Evolutionary conservation across 306 rosid genomes (phyloP).

Genomic region (Albizia julibrissin): DNA sequence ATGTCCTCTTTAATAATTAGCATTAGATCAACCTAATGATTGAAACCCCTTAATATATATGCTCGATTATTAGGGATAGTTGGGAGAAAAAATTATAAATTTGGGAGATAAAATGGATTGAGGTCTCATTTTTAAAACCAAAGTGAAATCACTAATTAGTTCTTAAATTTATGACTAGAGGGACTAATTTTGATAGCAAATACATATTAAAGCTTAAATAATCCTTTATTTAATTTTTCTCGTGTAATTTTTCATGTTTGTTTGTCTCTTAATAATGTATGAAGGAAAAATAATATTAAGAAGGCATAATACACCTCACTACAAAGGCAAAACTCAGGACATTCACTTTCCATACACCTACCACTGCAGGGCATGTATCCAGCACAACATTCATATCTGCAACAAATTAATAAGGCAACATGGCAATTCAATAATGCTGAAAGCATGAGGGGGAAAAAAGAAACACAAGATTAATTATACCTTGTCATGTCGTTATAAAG

Average conservation of each 20-base stretch:
- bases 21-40: too few species aligned
- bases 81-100: too few species aligned
- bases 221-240: too few species aligned
- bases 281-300: neutral
- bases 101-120: too few species aligned
- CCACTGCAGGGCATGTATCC: slow-evolving; percentile 92
- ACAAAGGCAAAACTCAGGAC: slow-evolving; percentile 86
- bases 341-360: slow-evolving; percentile 54
- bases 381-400: slow-evolving; percentile 87
- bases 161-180: too few species aligned
- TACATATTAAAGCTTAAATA: too few species aligned
- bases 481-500: slow-evolving; percentile 87
- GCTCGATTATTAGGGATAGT: too few species aligned
- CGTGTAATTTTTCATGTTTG: neutral
- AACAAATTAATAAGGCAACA: neutral
- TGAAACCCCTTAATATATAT: too few species aligned
- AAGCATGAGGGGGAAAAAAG: slow-evolving; percentile 8
- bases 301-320: slow-evolving; percentile 63
- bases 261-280: neutral
- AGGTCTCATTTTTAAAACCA: too few species aligned
- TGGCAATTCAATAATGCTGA: neutral
- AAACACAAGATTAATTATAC: slow-evolving; percentile 40
- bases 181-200: too few species aligned
- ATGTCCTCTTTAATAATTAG: too few species aligned
- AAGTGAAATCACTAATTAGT: too few species aligned